phyloP scores from a whole-genome alignment of 768 basidiomycete species.

The Tulasnella sp. region DNA sequence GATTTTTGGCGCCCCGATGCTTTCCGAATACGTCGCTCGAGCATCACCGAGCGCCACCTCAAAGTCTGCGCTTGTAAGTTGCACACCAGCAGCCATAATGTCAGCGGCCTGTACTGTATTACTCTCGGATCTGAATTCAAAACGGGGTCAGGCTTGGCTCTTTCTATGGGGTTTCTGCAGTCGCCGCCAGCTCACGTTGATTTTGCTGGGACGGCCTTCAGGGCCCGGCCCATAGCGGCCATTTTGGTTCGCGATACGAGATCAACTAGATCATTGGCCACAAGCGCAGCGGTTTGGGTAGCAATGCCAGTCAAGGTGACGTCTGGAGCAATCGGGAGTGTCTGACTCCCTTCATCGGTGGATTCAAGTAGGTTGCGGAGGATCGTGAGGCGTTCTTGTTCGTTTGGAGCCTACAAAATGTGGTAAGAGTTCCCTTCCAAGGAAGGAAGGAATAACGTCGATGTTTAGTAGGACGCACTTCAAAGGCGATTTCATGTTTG shows the following conservation, averaged over 20 bases:
- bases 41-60: conserved; percentile 59
- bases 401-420: conserved; percentile 63
- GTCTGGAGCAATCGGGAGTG: conserved; percentile 51
- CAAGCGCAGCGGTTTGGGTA: conserved; percentile 81
- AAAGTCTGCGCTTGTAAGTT: conserved; percentile 50
- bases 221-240: conserved; percentile 43
- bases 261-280: conserved; percentile 67
- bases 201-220: conserved; percentile 29
- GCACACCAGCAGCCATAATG: conserved; percentile 29
- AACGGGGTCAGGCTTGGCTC: background rate
- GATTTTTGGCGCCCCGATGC: conserved; percentile 94
- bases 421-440: background rate
- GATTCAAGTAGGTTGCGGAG: conserved; percentile 37
- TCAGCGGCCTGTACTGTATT: conserved; percentile 16
- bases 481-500: conserved; percentile 73
- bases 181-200: background rate
- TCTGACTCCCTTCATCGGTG: background rate
- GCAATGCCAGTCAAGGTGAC: conserved; percentile 65
- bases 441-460: conserved; percentile 1
- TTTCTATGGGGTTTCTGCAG: background rate
- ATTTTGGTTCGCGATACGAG: conserved; percentile 51
- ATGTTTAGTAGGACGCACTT: conserved; percentile 38
- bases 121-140: background rate
- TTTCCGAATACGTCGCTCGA: conserved; percentile 72
- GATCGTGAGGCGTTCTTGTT: conserved; percentile 57